Evolutionary conservation across 2,329 filamentous ascomycete genomes (phyloP), one percentile per base, ranked within the genome.

Genomic region (Botryotinia calthae): DNA sequence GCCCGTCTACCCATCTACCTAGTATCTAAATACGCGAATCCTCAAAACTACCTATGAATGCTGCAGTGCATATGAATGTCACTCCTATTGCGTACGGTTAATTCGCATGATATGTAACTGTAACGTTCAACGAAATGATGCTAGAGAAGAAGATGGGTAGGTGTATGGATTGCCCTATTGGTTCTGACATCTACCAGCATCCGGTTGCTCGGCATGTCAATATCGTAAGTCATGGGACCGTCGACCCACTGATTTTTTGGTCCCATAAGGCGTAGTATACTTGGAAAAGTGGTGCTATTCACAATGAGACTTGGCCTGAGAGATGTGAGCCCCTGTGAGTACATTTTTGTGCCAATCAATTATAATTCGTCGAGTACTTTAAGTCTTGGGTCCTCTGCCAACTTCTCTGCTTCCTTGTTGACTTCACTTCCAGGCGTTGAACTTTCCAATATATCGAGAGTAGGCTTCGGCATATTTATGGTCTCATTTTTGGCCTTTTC

Each of bases 351-450:
- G 40, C 48, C 65, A 54, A 68, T 64, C 18, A 31, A 59, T 78
- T 73, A 81, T 73, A 81, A 73, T 73, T 81, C 80, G 64, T 81
- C 80, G 73, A 81, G 80, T 31, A 78, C 54, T 70, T 74, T 77
- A 40, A 81, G 72, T 48, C 79, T 78, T 18, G 77, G 75, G 65
- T 81, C 78, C 8, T 81, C 79, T 28, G 75, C 74, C 44, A 68
- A n/a, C 58, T 67, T 54, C 28, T 74, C 74, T 44, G 74, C 73
- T 4, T 70, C 42, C 20, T 75, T 73, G 25, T 74, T 73, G 4
- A 72, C 64, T 58, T 37, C 62, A 51, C 63, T 71, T 8, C 58
- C 58, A 61, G n/a, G 37, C 14, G 54, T 40, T 58, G 65, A 68
- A n/a, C 74, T 72, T 20, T 70, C 74, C 68, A 76, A 67, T 25